These are phyloP conservation scores for Aspergillus biplanus DNA, from an alignment of 495 filamentous ascomycete species.

Conservation along the genomic window DNA sequence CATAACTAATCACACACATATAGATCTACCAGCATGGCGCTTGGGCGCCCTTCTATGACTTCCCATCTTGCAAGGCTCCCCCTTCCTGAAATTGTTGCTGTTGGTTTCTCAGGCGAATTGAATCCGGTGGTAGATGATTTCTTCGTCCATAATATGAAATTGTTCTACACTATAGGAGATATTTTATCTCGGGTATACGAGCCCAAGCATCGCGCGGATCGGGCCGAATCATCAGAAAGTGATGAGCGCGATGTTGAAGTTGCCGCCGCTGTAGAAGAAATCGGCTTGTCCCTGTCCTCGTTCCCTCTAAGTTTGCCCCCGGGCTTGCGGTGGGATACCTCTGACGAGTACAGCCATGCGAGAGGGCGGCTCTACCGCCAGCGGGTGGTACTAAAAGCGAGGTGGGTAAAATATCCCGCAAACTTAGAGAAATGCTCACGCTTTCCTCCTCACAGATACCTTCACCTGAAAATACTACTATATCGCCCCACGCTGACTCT, in stretches of 20 bases:
- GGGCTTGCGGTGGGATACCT: neutral
- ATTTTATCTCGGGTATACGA: conserved; percentile 8
- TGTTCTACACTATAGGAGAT: conserved; percentile 7
- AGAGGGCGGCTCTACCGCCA: conserved; percentile 28
- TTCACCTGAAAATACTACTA: conserved; percentile 48
- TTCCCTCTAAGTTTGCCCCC: neutral
- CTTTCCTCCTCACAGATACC: conserved; percentile 34
- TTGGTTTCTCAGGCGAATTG: neutral
- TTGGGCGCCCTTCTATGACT: conserved; percentile 51
- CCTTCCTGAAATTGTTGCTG: neutral
- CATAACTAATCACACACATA: neutral
- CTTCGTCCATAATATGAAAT: conserved; percentile 1
- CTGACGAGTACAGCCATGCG: neutral
- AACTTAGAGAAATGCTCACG: neutral
- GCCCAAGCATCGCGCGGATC: neutral
- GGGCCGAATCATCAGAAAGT: conserved; percentile 24
- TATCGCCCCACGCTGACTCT: conserved; percentile 50
- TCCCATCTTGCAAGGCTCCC: conserved; percentile 36
- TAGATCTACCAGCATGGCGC: conserved; percentile 52
- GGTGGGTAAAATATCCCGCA: conserved; percentile 25
- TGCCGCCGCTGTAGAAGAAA: neutral
- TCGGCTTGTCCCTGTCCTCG: neutral
- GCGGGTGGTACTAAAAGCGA: conserved; percentile 42
- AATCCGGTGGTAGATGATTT: neutral
- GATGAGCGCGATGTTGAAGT: conserved; percentile 2